phyloP scores from a whole-genome alignment of 139 green algal genomes.

The Spirogloea muscicola region DNA sequence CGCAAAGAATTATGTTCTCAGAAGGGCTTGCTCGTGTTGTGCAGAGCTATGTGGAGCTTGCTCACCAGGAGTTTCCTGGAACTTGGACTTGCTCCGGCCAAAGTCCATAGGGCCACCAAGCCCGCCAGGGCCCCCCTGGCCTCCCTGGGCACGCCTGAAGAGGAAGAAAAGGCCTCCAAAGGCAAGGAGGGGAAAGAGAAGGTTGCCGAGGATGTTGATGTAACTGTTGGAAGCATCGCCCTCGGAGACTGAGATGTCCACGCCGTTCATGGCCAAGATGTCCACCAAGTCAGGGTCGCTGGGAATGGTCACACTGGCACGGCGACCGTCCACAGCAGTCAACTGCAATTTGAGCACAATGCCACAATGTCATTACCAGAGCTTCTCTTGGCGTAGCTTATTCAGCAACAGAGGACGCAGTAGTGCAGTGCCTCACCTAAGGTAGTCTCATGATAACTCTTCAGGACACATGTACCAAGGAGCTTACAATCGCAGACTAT shows the following conservation, averaged over 20 bases:
- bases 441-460: too few relatives aligned
- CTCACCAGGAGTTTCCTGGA: slow-evolving; percentile 87
- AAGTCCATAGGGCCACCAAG: slow-evolving; percentile 90
- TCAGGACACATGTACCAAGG: too few relatives aligned
- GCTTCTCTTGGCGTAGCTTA: too few relatives aligned
- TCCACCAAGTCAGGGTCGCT: slow-evolving; percentile 90
- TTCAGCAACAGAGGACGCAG: too few relatives aligned
- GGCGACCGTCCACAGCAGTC: slow-evolving; percentile 71
- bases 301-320: slow-evolving; percentile 71
- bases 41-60: too few relatives aligned
- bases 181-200: slow-evolving; percentile 94
- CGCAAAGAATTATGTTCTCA: too few relatives aligned
- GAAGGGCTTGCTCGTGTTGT: too few relatives aligned
- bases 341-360: slow-evolving; percentile 79
- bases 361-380: too few relatives aligned
- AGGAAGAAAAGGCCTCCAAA: slow-evolving; percentile 96
- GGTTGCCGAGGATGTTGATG: slow-evolving; percentile 88
- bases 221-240: slow-evolving; percentile 82
- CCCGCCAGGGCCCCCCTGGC: slow-evolving; percentile 56
- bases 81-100: slow-evolving; percentile 92
- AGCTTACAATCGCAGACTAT: too few relatives aligned
- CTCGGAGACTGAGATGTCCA: slow-evolving; percentile 83
- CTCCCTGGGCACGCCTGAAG: slow-evolving; percentile 55
- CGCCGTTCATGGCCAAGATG: slow-evolving; percentile 78
- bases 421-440: too few relatives aligned